Evolutionary conservation across 2,329 filamentous ascomycete genomes (phyloP), one percentile per base, ranked within the genome.

Genomic region (Aureobasidium melanogenum): DNA sequence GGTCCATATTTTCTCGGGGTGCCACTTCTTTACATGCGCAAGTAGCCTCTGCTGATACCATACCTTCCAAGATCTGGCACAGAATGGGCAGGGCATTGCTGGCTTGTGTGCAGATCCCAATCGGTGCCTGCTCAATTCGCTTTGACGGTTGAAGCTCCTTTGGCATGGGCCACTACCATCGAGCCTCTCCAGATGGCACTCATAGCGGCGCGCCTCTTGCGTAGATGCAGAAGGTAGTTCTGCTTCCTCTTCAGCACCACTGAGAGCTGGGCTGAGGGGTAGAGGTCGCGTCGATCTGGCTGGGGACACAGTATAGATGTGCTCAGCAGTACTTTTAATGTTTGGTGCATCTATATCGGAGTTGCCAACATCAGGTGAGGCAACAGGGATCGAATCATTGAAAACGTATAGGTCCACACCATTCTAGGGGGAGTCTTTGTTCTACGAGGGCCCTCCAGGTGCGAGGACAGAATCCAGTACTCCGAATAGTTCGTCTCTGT

Each of bases 401-500:
- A 17, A 10, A 5, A 26, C n/a, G 15, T 6, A 19, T 5, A 12
- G 15, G 14, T 24, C 19, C 22, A 26, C 14, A 22, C 32, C 48
- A 26, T 52, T 24, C 48, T 9, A n/a, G 8, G n/a, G 19, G 12
- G 32, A 24, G 32, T 32, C 22, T 1, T 2, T 17, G 19, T 41
- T 14, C 50, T 54, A 54, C 12, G 50, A 39, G 15, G 36, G 22
- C 22, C 50, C 50, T 26, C 50, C 50, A 12, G 50, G 50, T 12
- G 68, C 68, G 14, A 74, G 63, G 36, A 70, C 67, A 56, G 73
- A 74, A 64, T 78, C 77, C 60, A 79, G 64, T 12, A 74, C 71
- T 17, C 67, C 63, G 62, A 72, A 69, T 44, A 74, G 51, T 7
- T 64, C 65, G 17, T 69, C 67, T n/a, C 67, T 64, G 46, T 72